Base-by-base conservation (phyloP, 805 yeast species). In the Suhomyces kilbournensis region DNA sequence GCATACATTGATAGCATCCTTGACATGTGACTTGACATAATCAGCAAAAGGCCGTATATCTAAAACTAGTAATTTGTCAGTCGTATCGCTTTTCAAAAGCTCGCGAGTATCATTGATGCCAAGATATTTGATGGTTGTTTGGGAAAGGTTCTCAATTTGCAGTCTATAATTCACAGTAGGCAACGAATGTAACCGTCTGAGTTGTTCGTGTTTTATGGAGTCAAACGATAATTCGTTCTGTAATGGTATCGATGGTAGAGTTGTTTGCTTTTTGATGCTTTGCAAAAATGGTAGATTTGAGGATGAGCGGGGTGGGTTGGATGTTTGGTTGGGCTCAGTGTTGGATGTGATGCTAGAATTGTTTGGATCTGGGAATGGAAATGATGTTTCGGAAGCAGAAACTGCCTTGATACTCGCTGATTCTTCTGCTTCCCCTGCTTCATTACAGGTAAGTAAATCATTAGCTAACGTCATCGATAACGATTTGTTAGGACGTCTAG, bases 21-120 rank as follows among this genome's bases (percentile, higher is more conserved):
- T 61, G 10, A 93, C 67, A 55, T 85, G 90, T 2, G 76, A 63
- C 53, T 75, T 79, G 43, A 84, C 77, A 64, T 74, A 90, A 52
- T 88, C 93, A 22, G 88, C 84, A 63, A 84, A 90, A 0, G 97
- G 89, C 51, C 98, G 74, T 9, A 88, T 85, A 65, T 92, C 98
- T 14, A 90, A 71, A 2, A 87, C 61, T n/a, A 89, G 58, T 23
- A 43, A 47, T 8, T 50, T 55, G 8, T 56, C 51, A 4, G 38
- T 47, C 3, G 48, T 35, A 12, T 12, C 34, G 35, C 57, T 44
- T 2, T 47, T 39, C 10, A 65, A 46, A 7, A 63, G 55, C 12
- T 35, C 47, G n/a, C 56, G 54, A 20, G 65, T 58, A 42, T 57
- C 60, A 5, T 38, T 48, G 0, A 56, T 52, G 5, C 61, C 34